Conservation (phyloP, 1,284 basidiomycete genomes). For the Trametes sp. region DNA sequence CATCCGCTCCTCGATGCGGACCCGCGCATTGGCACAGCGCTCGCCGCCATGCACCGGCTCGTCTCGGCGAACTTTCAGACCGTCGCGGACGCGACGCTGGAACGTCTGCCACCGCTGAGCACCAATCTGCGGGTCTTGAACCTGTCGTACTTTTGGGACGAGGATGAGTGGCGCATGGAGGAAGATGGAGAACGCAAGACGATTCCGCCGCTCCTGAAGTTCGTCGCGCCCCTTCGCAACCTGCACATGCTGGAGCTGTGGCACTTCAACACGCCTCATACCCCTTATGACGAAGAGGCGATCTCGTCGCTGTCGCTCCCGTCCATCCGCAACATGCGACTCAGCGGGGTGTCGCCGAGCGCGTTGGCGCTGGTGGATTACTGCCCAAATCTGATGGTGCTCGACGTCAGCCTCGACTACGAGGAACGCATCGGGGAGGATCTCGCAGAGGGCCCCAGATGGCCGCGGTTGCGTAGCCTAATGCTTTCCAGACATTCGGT, state of each 20-base stretch:
- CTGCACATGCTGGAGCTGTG: constrained; percentile 18
- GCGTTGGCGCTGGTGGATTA: constrained; percentile 6
- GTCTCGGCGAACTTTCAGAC: constrained; percentile 3
- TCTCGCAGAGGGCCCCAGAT: background rate
- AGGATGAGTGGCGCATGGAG: constrained; percentile 5
- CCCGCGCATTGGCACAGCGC: constrained; percentile 8
- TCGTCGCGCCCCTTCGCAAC: constrained; percentile 4
- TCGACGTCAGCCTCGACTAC: background rate
- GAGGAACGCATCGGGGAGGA: background rate
- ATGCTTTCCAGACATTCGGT: background rate
- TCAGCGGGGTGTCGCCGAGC: background rate
- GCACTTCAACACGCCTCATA: background rate
- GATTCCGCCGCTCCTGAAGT: constrained; percentile 5
- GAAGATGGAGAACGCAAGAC: constrained; percentile 1
- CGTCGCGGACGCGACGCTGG: constrained; percentile 10
- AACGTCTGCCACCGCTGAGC: background rate
- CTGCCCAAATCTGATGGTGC: background rate
- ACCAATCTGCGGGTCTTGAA: background rate
- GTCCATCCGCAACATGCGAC: background rate
- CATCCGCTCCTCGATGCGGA: constrained; percentile 11
- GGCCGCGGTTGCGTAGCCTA: background rate
- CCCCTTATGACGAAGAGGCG: no score
- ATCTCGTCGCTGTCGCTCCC: background rate
- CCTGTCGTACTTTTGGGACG: constrained; percentile 12
- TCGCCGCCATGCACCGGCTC: constrained; percentile 15